These are phyloP conservation scores for Lactarius psammicola DNA, from an alignment of 768 basidiomycete species.

Conservation along the genomic window DNA sequence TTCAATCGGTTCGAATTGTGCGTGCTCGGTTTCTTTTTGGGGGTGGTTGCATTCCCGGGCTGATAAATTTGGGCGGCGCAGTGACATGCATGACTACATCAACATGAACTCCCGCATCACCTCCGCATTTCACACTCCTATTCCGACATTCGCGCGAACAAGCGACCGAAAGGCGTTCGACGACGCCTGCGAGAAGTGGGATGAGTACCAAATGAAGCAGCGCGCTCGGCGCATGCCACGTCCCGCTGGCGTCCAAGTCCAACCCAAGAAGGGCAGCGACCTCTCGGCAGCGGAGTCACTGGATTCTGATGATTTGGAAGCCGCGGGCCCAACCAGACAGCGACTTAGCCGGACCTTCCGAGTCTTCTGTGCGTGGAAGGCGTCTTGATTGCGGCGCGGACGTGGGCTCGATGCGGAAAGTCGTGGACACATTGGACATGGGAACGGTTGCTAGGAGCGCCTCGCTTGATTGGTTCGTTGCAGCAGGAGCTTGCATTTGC, in stretches of 20 bases:
- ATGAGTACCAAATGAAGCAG: constrained; percentile 45
- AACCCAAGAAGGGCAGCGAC: constrained; percentile 11
- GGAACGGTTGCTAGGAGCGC: constrained; percentile 23
- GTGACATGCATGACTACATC: constrained; percentile 66
- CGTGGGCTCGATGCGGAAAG: background rate
- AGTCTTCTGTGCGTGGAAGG: constrained; percentile 60
- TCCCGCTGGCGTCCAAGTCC: background rate
- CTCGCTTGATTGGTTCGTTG: background rate
- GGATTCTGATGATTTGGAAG: constrained; percentile 10
- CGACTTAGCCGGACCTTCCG: constrained; percentile 54
- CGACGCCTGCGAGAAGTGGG: constrained; percentile 56
- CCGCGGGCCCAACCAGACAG: constrained; percentile 26
- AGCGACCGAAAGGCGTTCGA: constrained; percentile 57
- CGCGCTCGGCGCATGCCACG: constrained; percentile 27
- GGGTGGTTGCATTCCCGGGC: background rate
- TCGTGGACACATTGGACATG: background rate
- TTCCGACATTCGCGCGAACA: constrained; percentile 42
- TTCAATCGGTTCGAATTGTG: constrained; percentile 60
- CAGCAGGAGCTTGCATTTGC: constrained; percentile 1
- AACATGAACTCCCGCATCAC: constrained; percentile 45
- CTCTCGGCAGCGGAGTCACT: background rate
- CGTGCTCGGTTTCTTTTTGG: constrained; percentile 34
- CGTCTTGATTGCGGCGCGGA: constrained; percentile 29
- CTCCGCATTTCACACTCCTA: constrained; percentile 51
- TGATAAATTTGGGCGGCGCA: constrained; percentile 31